A percentile compares a stretch with the other conserved stretches of the same genome.
Evolutionary conservation across 176 grass and related monocot genomes (phyloP).

Genomic region (Carex cristatella): DNA sequence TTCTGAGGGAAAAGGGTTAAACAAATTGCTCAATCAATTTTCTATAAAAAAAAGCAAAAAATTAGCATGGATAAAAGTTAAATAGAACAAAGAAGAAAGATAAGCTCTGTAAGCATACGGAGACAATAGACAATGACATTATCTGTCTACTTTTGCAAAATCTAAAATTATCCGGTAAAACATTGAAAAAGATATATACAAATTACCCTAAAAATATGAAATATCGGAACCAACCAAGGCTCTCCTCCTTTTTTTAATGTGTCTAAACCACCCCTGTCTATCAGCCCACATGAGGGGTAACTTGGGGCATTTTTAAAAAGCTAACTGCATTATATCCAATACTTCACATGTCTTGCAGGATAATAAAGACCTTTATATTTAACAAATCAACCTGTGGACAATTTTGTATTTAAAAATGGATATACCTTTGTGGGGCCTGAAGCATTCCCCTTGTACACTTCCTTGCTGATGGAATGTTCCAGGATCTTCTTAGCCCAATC

Average conservation of each 20-base stretch:
- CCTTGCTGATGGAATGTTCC: conserved; percentile 97
- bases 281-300: not conserved
- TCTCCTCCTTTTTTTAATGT: not conserved
- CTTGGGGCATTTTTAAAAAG: not conserved
- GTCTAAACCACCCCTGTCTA: not conserved
- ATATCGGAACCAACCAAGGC: not conserved
- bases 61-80: not conserved
- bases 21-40: not conserved
- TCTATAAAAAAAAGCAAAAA: not conserved
- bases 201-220: not conserved
- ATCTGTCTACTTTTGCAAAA: not conserved
- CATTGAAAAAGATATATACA: not conserved
- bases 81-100: not conserved
- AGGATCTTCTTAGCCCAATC: conserved; percentile 92
- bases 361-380: not conserved
- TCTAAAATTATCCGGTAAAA: not conserved
- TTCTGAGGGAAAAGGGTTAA: conserved; percentile 47
- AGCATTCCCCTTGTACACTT: conserved; percentile 95
- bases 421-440: conserved; percentile 92
- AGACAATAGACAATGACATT: not conserved
- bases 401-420: not conserved
- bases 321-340: not conserved
- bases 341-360: not conserved
- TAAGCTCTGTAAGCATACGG: not conserved
- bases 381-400: not conserved